Conservation (phyloP, 2,329 filamentous ascomycete species). For the Neofusicoccum kwambonambiense region DNA sequence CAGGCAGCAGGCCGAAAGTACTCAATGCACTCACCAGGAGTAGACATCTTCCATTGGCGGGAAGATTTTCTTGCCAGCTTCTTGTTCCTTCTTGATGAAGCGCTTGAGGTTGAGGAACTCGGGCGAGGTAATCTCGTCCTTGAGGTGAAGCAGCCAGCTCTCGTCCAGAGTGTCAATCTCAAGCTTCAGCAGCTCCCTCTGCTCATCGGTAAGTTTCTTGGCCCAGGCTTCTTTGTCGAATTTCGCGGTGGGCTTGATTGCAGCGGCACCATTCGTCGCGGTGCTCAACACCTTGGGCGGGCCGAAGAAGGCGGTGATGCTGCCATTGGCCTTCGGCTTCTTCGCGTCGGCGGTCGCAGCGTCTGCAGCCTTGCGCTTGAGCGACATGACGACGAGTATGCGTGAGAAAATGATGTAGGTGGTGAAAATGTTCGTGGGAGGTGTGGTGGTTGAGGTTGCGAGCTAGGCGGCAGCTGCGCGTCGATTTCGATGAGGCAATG, state of each 20-base stretch:
- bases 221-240: constrained; percentile 94
- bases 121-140: constrained; percentile 75
- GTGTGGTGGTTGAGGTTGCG: background rate
- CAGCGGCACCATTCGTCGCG: constrained; percentile 26
- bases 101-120: constrained; percentile 86
- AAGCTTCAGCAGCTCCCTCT: constrained; percentile 76
- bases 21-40: constrained; percentile 67
- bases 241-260: constrained; percentile 42
- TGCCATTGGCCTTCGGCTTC: constrained; percentile 62
- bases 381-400: constrained; percentile 39
- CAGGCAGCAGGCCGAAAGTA: background rate
- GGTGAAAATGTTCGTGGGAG: background rate
- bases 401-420: constrained; percentile 13
- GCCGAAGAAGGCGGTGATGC: constrained; percentile 87
- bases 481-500: constrained; percentile 12
- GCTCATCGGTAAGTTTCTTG: constrained; percentile 73
- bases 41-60: constrained; percentile 89
- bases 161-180: constrained; percentile 92
- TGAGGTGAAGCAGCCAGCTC: constrained; percentile 85
- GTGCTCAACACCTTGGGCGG: constrained; percentile 56
- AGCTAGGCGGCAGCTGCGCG: background rate
- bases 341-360: constrained; percentile 46
- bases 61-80: constrained; percentile 74
- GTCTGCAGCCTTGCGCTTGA: constrained; percentile 52
- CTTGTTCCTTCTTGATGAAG: constrained; percentile 78